Evolutionary conservation across 2,329 filamentous ascomycete species (phyloP), one percentile per base, ranked within the genome.

Genomic region (Colletotrichum tamarilloi): DNA sequence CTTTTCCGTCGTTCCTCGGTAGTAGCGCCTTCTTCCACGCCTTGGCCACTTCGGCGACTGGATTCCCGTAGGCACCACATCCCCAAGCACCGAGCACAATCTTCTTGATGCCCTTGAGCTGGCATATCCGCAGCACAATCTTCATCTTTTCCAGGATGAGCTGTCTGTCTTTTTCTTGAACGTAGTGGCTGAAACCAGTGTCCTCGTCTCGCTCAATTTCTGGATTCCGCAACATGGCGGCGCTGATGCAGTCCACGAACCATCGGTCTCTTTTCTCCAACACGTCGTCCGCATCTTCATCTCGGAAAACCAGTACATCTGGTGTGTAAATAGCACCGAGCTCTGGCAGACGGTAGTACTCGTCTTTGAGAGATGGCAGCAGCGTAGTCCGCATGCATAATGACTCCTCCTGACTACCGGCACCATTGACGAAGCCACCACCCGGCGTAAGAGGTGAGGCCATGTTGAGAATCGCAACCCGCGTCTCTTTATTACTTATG

Each of bases 81-180:
- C 91, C 91, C 90, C 90, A 92, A 0, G 91, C 90, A 0, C 91
- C 91, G 0, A 92, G 82, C 0, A 93, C 87, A 0, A 92, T 76
- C 68, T 82, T 86, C 49, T 81, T 83, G 4, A 83, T 83, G 0
- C 87, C 86, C 70, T 85, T 86, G 1, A 81, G 77, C 9, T 83
- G 79, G 2, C 85, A 83, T 5, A 92, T 86, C 1, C 89, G 83
- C 79, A 92, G 77, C 1, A 92, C 89, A 6, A 84, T 85, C 30
- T 84, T 83, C 86, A 93, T 92, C 80, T 92, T 92, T 7, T 81
- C 80, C 30, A 85, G 76, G 0, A 85, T 85, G 9, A 88, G 74
- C 52, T 89, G 88, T 1, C 87, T 82, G 68, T 92, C 89, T 57
- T 82, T 86, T 56, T 83, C 80, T 66, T 82, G 83, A 42, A 80